Conservation (phyloP, 345 rosid genomes). For the Heritiera fomes region DNA sequence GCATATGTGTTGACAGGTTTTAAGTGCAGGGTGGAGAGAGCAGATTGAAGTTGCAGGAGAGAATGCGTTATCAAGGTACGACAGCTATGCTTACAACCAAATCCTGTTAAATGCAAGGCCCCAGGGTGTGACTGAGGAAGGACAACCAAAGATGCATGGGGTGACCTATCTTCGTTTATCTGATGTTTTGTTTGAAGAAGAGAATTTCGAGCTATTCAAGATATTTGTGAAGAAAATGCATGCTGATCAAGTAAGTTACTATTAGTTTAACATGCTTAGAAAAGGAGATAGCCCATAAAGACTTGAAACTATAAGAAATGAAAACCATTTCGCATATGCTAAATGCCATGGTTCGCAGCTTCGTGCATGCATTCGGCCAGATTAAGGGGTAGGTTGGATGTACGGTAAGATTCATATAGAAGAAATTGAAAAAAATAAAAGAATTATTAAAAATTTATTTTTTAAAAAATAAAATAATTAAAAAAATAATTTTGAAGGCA, state of each 20-base stretch:
- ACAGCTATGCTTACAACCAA: slow-evolving; percentile 64
- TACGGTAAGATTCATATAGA: too few relatives aligned
- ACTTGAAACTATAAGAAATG: neutral
- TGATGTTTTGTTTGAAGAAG: slow-evolving; percentile 42
- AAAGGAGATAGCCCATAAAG: too few relatives aligned
- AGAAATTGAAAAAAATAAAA: too few relatives aligned
- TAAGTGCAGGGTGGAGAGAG: slow-evolving; percentile 74
- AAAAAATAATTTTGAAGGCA: too few relatives aligned
- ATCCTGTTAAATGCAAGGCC: slow-evolving; percentile 80
- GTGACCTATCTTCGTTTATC: slow-evolving; percentile 71
- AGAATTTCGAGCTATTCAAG: slow-evolving; percentile 54
- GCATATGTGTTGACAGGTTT: slow-evolving; percentile 46
- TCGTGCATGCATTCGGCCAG: too few relatives aligned
- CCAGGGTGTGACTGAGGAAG: slow-evolving; percentile 60
- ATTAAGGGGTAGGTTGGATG: too few relatives aligned
- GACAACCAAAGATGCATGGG: slow-evolving; percentile 62
- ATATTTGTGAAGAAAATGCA: slow-evolving; percentile 78
- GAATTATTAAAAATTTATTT: too few relatives aligned
- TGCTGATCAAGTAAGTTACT: slow-evolving; percentile 61
- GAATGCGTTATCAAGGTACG: slow-evolving; percentile 74
- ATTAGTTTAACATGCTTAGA: neutral
- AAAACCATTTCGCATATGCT: neutral
- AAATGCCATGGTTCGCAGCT: too few relatives aligned
- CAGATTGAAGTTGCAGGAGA: slow-evolving; percentile 78
- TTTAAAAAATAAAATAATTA: too few relatives aligned